A percentile compares a stretch with the other conserved stretches of the same genome.
Conservation (phyloP, 176 grass and related monocot genomes). For the Oryza glaberrima region DNA sequence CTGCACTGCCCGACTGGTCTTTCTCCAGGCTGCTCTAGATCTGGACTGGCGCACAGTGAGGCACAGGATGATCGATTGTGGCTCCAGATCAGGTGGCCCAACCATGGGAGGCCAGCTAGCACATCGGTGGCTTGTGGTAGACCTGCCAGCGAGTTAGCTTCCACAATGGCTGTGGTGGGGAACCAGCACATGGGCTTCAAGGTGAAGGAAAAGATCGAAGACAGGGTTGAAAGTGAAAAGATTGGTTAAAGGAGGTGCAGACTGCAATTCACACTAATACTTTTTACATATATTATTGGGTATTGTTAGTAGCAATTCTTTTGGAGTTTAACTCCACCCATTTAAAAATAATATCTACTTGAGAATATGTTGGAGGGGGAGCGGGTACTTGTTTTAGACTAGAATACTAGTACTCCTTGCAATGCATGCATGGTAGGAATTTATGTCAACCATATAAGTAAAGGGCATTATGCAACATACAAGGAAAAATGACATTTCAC, state of each 20-base stretch:
- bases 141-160: not conserved
- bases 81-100: not conserved
- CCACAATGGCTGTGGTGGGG: not conserved
- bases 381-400: not conserved
- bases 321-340: not conserved
- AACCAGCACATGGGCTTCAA: not conserved
- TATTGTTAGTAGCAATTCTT: not conserved
- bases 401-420: not conserved
- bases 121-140: not conserved
- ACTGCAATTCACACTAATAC: not conserved
- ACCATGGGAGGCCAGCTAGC: not conserved
- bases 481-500: not conserved
- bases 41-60: not conserved
- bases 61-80: not conserved
- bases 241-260: not conserved
- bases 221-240: not conserved
- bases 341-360: not conserved
- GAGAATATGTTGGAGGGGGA: not conserved
- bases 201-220: not conserved
- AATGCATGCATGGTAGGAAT: not conserved
- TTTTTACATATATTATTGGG: not conserved
- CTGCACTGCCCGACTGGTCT: no score
- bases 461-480: not conserved
- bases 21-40: not conserved
- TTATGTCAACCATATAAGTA: not conserved